A percentile compares a stretch with the other conserved stretches of the same genome.
phyloP scores from a whole-genome alignment of 108 stramenopile species.

The Nannochloropsis gaditana region DNA sequence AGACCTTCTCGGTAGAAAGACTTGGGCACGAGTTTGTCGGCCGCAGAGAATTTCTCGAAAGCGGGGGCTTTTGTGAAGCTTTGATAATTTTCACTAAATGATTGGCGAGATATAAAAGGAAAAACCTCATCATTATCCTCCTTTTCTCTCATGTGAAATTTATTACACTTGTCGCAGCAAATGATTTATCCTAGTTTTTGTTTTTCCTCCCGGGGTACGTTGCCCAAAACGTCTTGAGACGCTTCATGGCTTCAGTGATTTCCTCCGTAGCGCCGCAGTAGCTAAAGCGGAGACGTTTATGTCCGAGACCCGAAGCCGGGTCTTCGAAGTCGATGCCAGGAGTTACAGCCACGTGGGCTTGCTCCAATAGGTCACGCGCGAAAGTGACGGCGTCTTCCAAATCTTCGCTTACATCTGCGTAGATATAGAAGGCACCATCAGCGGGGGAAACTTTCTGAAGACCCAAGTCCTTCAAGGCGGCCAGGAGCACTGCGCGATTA shows the following conservation, averaged over 20 bases:
- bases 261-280: conserved; percentile 46
- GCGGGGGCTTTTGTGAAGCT: too few relatives aligned
- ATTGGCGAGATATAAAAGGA: too few relatives aligned
- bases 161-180: too few relatives aligned
- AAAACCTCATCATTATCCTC: too few relatives aligned
- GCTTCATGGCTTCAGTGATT: background rate
- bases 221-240: background rate
- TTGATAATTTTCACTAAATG: too few relatives aligned
- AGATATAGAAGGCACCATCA: conserved; percentile 80
- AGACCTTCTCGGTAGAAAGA: too few relatives aligned
- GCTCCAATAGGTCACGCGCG: conserved; percentile 58
- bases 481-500: conserved; percentile 48
- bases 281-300: conserved; percentile 71
- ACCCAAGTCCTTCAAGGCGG: conserved; percentile 12
- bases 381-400: conserved; percentile 48
- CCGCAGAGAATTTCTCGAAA: too few relatives aligned
- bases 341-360: conserved; percentile 66
- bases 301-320: conserved; percentile 60
- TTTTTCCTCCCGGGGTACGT: conserved; percentile 16
- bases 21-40: too few relatives aligned
- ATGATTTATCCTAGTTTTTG: background rate
- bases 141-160: too few relatives aligned
- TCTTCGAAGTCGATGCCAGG: conserved; percentile 88
- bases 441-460: background rate
- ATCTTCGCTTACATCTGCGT: conserved; percentile 69